phyloP scores from a whole-genome alignment of 2,329 filamentous ascomycete species.

The Sclerotinia sclerotiorum region DNA sequence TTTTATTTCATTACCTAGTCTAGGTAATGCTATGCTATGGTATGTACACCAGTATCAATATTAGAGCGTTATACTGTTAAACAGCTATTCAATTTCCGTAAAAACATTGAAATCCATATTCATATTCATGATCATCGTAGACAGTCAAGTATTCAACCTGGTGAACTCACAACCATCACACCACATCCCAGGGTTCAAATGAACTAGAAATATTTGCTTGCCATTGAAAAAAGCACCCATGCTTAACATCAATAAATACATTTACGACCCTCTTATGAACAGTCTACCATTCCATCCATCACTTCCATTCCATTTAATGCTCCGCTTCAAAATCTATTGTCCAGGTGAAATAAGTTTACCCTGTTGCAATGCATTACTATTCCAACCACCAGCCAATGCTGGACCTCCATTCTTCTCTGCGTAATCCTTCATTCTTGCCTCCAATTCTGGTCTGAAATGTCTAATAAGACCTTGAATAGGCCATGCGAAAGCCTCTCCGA shows the following conservation, averaged over 20 bases:
- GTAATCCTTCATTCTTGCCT: constrained; percentile 84
- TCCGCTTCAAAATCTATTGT: constrained; percentile 60
- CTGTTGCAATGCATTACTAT: constrained; percentile 69
- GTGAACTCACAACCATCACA: neutral
- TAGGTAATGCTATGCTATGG: neutral
- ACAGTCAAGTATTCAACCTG: neutral
- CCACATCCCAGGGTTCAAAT: neutral
- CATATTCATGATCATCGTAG: neutral
- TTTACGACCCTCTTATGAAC: constrained; percentile 34
- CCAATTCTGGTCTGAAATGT: constrained; percentile 94
- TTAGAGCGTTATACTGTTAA: neutral
- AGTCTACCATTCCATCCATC: constrained; percentile 27
- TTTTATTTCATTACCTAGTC: too few species aligned
- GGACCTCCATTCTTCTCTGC: constrained; percentile 69
- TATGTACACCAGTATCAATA: neutral
- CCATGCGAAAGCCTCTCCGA: constrained; percentile 98
- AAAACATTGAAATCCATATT: neutral
- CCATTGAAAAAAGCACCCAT: constrained; percentile 24
- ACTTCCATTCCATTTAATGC: constrained; percentile 18
- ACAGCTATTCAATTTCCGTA: neutral
- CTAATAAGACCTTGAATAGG: constrained; percentile 96
- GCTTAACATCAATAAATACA: constrained; percentile 39
- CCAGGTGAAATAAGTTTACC: constrained; percentile 86
- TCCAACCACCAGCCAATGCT: constrained; percentile 85
- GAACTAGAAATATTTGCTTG: constrained; percentile 21